A percentile compares a stretch with the other conserved stretches of the same genome.
Evolutionary conservation across 805 yeast genomes (phyloP).

Genomic region (Starmerella stigmatis): DNA sequence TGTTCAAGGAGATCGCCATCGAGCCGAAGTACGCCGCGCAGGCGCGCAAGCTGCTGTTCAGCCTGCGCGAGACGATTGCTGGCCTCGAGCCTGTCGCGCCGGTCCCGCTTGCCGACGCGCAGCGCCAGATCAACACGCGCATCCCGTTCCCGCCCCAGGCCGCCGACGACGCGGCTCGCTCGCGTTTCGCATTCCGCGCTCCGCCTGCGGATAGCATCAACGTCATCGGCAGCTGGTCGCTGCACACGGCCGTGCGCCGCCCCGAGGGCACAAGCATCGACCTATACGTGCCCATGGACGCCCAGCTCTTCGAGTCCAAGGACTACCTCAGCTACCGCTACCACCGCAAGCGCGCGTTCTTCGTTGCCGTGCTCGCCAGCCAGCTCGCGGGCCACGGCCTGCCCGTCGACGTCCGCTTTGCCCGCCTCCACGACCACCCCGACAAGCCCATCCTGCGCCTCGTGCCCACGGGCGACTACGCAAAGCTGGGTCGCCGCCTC

Average conservation of each 20-base stretch:
- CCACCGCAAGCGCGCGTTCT: conserved; percentile 79
- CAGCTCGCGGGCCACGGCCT: conserved; percentile 34
- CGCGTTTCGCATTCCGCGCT: conserved; percentile 53
- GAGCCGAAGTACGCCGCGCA: conserved; percentile 61
- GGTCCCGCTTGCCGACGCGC: conserved; percentile 6
- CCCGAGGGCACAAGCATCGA: conserved; percentile 59
- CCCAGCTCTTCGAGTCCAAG: conserved; percentile 61
- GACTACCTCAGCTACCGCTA: conserved; percentile 87
- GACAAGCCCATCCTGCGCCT: conserved; percentile 65
- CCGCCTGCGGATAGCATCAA: conserved; percentile 57
- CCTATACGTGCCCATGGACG: conserved; percentile 74
- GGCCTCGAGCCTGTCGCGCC: conserved; percentile 14
- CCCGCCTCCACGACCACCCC: conserved; percentile 63
- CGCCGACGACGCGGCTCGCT: conserved; percentile 33
- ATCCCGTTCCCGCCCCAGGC: conserved; percentile 59
- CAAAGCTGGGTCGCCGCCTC: conserved; percentile 37
- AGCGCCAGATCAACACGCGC: conserved; percentile 12
- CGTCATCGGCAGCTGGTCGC: conserved; percentile 79
- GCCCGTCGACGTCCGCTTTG: conserved; percentile 44
- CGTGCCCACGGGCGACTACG: conserved; percentile 21
- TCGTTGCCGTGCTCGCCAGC: conserved; percentile 60
- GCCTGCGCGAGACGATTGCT: conserved; percentile 44
- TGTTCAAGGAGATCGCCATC: conserved; percentile 66
- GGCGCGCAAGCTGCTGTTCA: conserved; percentile 45
- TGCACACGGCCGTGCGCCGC: conserved; percentile 65